Conservation (phyloP, 2,329 filamentous ascomycete species). For the Neopestalotiopsis clavispora region DNA sequence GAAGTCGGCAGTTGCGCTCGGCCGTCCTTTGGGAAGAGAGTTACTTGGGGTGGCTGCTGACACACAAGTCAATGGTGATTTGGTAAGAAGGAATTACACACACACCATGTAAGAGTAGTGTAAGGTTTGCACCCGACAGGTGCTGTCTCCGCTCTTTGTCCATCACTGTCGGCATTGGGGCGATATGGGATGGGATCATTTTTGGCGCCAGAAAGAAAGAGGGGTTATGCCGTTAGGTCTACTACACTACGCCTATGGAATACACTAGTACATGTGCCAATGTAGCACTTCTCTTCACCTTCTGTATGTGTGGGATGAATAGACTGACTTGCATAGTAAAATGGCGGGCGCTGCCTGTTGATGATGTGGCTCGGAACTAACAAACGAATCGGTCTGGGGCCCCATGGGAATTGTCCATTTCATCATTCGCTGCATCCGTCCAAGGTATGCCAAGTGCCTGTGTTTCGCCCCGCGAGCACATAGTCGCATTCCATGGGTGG, state of each 20-base stretch:
- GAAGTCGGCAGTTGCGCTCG: not conserved
- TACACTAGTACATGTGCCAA: too few species aligned
- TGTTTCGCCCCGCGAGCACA: not conserved
- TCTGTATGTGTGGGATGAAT: too few species aligned
- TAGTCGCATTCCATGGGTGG: not conserved
- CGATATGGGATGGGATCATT: not conserved
- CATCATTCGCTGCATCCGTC: conserved; percentile 1
- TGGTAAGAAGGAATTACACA: not conserved
- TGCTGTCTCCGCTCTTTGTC: conserved; percentile 7
- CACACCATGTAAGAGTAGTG: too few species aligned
- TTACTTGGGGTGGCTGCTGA: not conserved
- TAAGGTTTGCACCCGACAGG: not conserved
- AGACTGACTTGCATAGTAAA: too few species aligned
- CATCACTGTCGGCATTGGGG: conserved; percentile 2
- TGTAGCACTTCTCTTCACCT: too few species aligned
- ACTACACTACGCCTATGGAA: not conserved
- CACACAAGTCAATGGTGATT: conserved; percentile 8
- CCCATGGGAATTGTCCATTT: conserved; percentile 7
- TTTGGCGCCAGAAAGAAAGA: not conserved
- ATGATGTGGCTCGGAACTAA: conserved; percentile 6
- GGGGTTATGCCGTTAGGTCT: not conserved
- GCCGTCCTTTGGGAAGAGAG: not conserved
- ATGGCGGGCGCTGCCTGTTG: not conserved
- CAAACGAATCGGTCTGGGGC: conserved; percentile 1
- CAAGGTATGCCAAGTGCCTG: not conserved